Evolutionary conservation across 1,139 yeast species (phyloP), one percentile per base, ranked within the genome.

Genomic region (Suhomyces panamericanus): DNA sequence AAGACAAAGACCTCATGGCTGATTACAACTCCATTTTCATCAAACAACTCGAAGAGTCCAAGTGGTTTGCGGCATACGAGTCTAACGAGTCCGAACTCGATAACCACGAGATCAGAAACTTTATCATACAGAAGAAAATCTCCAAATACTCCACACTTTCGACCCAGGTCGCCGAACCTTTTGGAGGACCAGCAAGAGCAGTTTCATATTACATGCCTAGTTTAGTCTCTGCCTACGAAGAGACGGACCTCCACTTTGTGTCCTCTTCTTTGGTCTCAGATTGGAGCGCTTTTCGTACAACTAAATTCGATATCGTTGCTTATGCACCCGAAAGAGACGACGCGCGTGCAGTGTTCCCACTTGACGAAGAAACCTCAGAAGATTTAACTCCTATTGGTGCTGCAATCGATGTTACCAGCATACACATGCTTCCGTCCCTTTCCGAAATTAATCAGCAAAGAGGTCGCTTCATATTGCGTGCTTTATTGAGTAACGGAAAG

Each of bases 351-450:
- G 77, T 78, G 12, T 70, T 87, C 51, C 96, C 96, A 1, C 69
- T 87, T 51, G 79, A 78, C 58, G 83, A 79, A 13, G 83, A 75
- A 1, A 66, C 83, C 0, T 80, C 77, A 32, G 85, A 79, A 41
- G 96, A 87, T 57, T 77, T 86, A 6, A 78, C 87, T 1, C 82
- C 91, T 0, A 67, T 86, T 16, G 96, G 96, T 2, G 54, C 86
- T 29, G 81, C 78, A 0, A 42, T 87, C 4, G 95, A 87, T 58
- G 56, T 82, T 13, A 66, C 76, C 6, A 67, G 80, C 5, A 58
- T 62, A 1, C 70, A 69, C 6, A 46, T 55, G 0, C 45, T 83
- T 62, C 69, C 10, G 82, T 83, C 5, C 74, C n/a, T n/a, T n/a
- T n/a, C n/a, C n/a, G n/a, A n/a, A n/a, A n/a, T 84, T 4, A 88